Conservation (phyloP, 768 basidiomycete species). For the Termitomyces sp. region DNA sequence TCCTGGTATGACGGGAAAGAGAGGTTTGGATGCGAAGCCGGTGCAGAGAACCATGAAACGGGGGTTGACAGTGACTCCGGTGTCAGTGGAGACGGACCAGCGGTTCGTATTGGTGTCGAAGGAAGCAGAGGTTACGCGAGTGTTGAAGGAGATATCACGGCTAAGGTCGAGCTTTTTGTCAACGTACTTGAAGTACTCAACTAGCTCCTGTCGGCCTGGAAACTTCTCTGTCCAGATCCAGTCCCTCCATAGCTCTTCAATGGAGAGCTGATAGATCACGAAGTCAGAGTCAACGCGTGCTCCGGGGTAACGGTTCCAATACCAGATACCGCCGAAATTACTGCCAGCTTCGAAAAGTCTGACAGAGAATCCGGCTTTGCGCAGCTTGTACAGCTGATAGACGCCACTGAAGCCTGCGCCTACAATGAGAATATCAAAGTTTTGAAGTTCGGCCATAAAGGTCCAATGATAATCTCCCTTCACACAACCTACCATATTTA, state of each 20-base stretch:
- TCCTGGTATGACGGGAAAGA: conserved; percentile 15
- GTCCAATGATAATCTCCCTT: not conserved
- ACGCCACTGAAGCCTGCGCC: conserved; percentile 21
- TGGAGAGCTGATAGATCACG: conserved; percentile 18
- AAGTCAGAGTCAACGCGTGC: conserved; percentile 21
- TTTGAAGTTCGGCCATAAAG: not conserved
- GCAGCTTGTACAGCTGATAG: conserved; percentile 14
- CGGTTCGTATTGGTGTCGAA: conserved; percentile 14
- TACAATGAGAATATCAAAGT: conserved; percentile 18
- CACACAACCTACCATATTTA: not conserved
- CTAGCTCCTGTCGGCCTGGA: conserved; percentile 14
- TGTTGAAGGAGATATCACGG: conserved; percentile 18
- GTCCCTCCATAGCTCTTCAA: conserved; percentile 20
- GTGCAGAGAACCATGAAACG: conserved; percentile 19
- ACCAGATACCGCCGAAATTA: conserved; percentile 20
- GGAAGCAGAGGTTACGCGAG: conserved; percentile 15
- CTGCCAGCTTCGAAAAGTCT: conserved; percentile 17
- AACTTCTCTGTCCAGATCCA: conserved; percentile 17
- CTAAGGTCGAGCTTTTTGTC: conserved; percentile 18
- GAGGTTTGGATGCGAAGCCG: conserved; percentile 19
- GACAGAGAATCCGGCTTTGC: conserved; percentile 14
- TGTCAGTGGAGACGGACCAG: conserved; percentile 17
- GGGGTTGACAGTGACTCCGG: conserved; percentile 12
- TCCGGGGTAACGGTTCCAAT: conserved; percentile 23
- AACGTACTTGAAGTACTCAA: conserved; percentile 17